These are phyloP conservation scores for Solanum hybrid DNA, from an alignment of 305 asterid genomes.

Conservation along the genomic window DNA sequence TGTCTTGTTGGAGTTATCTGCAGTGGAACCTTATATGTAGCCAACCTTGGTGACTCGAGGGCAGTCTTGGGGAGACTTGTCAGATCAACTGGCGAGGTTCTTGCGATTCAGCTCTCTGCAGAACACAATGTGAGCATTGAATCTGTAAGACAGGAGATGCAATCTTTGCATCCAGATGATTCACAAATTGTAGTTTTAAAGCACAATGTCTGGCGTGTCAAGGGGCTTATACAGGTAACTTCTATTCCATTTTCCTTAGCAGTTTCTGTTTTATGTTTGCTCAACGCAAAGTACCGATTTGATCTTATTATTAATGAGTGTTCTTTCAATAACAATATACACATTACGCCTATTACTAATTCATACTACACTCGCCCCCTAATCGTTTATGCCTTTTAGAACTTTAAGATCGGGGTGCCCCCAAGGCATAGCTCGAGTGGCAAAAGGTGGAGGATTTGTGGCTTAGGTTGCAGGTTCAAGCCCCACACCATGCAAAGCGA, in stretches of 20 bases:
- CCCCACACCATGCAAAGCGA: too few relatives aligned
- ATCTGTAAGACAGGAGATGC: slow-evolving; percentile 81
- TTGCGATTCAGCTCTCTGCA: slow-evolving; percentile 76
- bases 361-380: background rate
- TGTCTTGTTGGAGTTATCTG: slow-evolving; percentile 86
- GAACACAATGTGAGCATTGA: slow-evolving; percentile 88
- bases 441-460: too few relatives aligned
- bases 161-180: slow-evolving; percentile 70
- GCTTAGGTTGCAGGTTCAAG: too few relatives aligned
- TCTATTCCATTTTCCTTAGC: background rate
- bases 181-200: slow-evolving; percentile 69
- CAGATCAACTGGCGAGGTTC: slow-evolving; percentile 85
- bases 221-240: slow-evolving; percentile 67
- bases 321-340: background rate
- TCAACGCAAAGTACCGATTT: background rate
- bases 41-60: slow-evolving; percentile 87
- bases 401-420: background rate
- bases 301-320: background rate
- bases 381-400: background rate
- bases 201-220: slow-evolving; percentile 94
- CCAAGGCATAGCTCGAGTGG: too few relatives aligned
- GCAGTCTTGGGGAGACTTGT: slow-evolving; percentile 87
- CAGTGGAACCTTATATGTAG: slow-evolving; percentile 61
- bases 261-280: background rate
- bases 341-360: background rate